Base-by-base conservation (phyloP, 192 early-diverging fungal genomes). In the Podila epicladia region DNA sequence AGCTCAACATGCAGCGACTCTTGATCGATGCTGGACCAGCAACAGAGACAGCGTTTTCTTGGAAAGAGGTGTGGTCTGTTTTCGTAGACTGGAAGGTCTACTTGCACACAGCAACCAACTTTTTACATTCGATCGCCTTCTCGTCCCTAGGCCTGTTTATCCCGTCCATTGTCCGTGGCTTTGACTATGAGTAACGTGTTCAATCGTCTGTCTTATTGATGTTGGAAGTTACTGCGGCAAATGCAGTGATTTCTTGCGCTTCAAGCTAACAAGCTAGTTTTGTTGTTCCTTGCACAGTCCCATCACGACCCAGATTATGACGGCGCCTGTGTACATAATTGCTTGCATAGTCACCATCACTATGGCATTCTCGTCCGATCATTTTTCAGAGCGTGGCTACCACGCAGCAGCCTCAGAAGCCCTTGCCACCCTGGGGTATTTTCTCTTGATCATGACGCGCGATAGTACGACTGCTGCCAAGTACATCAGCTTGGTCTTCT, bases 91-190 rank as follows among this genome's bases (percentile, higher is more conserved):
- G 76, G 74, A 75, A 75, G 63, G 49, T 75, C 19, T 48, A 87
- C 12, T 67, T 85, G 12, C 77, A 84, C 19, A 73, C 83, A 5
- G 31, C 89, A 8, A 84, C 89, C 20, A 87, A 86, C 60, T 87
- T 92, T 53, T 87, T 89, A 6, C 82, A 87, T 63, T 73, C 85
- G 64, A 89, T 87, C 32, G 84, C 90, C 9, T 66, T 89, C 15
- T 88, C 88, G 31, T 88, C 87, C 59, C 85, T 90, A 38, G 78
- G 85, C 58, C 86, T 90, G 24, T 92, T 92, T 70, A 69, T 94
- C 53, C 91, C 92, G 1, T 87, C 88, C 15, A 92, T 94, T 31
- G 84, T 92, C 53, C 82, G 79, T 22, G 75, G 85, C 33, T 55
- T 55, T 55, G 22, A 55, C 53, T 55, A 9, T 55, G 53, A 55